Evolutionary conservation across 2,329 filamentous ascomycete species (phyloP).

Genomic region (Fusarium illudens): DNA sequence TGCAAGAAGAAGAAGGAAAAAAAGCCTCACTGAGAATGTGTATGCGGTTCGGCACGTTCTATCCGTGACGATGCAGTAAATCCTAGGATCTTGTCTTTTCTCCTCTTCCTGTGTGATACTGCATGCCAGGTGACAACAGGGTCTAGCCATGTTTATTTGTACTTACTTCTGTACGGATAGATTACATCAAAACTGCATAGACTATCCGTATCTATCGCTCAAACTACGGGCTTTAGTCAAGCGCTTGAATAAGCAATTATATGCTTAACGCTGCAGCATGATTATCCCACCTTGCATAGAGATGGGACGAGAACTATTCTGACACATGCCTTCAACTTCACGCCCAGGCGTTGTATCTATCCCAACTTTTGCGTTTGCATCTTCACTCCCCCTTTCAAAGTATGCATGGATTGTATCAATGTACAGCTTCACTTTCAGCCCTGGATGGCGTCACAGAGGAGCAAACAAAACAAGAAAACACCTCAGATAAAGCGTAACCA

Average conservation of each 20-base stretch:
- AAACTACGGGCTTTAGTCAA: not conserved
- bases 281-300: not conserved
- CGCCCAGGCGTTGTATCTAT: not conserved
- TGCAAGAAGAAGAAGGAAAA: not conserved
- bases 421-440: constrained; percentile 8
- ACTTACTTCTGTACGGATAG: too few relatives aligned
- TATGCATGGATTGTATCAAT: too few relatives aligned
- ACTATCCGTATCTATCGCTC: not conserved
- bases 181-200: not conserved
- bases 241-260: not conserved
- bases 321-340: not conserved
- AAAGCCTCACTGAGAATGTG: constrained; percentile 15
- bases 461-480: not conserved
- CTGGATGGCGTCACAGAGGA: not conserved
- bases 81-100: not conserved
- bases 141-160: not conserved
- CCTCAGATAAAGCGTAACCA: not conserved
- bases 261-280: not conserved
- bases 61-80: constrained; percentile 26
- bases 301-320: not conserved
- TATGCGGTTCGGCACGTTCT: constrained; percentile 27
- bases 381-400: not conserved
- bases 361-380: not conserved
- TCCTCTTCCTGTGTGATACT: not conserved
- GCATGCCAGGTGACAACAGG: not conserved